Evolutionary conservation across 352 stramenopile genomes (phyloP), one percentile per base, ranked within the genome.

Genomic region (Globisporangium orthogonon): DNA sequence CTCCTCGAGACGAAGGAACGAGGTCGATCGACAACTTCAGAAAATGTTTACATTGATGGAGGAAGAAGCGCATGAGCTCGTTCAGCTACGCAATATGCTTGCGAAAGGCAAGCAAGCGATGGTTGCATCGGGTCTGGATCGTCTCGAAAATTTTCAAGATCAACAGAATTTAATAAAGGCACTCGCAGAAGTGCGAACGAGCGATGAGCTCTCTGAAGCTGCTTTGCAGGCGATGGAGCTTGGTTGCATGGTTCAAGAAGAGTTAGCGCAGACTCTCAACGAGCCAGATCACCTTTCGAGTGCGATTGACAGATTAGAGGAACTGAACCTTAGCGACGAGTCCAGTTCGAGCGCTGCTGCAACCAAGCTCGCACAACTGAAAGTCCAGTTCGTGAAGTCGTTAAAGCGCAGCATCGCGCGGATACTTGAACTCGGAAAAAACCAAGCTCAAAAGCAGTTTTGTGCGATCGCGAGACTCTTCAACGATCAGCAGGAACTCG

Each of bases 1-100:
- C 6, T 54, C 57, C 9, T 35, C 31, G 3, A 53, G 46, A n/a
- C 67, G 70, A 0, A 66, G 57, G 4, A 52, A 40, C 41, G 67
- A 76, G 30, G 60, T 74, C 9, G 33, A 66, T 7, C 53, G 63
- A 1, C 64, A 74, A 29, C 40, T 71, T 2, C 37, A 54, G 7
- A 69, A 65, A 33, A n/a, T 76, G 6, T 69, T 71, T 10, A 62
- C 65, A 52, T 52, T 72, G 3, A 65, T 76, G 28, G 70, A 78
- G 39, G 70, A 78, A 41, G 67, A 74, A 33, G 57, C 67, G 1
- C 31, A 9, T 0, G 65, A 76, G 14, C 35, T 76, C 1, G 58
- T 58, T 1, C 40, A 63, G 13, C 52, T 76, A 1, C 47, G 52
- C 10, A 65, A 54, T 37, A 52, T 53, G 18, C 17, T 54, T 2